A percentile compares a stretch with the other conserved stretches of the same genome.
Conservation (phyloP, 805 yeast species). For the Candida xiaguanensis region DNA sequence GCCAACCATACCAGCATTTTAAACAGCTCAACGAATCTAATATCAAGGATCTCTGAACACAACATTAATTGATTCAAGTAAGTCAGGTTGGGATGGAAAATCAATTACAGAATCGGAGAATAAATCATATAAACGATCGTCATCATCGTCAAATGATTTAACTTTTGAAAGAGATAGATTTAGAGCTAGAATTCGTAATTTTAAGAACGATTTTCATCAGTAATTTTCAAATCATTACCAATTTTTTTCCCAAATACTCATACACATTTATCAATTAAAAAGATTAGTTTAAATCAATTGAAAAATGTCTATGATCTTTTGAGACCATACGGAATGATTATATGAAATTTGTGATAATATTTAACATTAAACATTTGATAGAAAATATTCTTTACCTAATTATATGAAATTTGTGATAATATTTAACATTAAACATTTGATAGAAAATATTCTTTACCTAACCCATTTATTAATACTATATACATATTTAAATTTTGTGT, state of each 20-base stretch:
- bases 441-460: background rate
- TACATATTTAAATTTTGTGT: constrained; percentile 28
- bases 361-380: too few relatives aligned
- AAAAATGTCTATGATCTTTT: too few relatives aligned
- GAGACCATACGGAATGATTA: too few relatives aligned
- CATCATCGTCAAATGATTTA: constrained; percentile 38
- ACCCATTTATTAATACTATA: constrained; percentile 18
- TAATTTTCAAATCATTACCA: constrained; percentile 12
- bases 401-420: too few relatives aligned
- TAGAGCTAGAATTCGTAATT: constrained; percentile 33
- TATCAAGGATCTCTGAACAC: background rate
- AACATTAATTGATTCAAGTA: background rate
- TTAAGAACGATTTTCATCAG: constrained; percentile 20
- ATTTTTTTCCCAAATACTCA: background rate
- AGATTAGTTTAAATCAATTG: constrained; percentile 14
- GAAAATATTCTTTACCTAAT: too few relatives aligned
- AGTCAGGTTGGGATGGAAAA: too few relatives aligned
- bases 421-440: too few relatives aligned
- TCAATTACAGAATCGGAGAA: too few relatives aligned
- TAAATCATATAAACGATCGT: constrained; percentile 26
- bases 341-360: too few relatives aligned
- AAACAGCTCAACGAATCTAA: background rate
- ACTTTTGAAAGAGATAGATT: constrained; percentile 39
- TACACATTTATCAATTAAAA: constrained; percentile 12
- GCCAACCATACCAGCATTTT: too few relatives aligned